Percentiles rank a stretch among this genome's conserved stretches.
Evolutionary conservation across 2,329 filamentous ascomycete species (phyloP).

Genomic region (Aaosphaeria arxii): DNA sequence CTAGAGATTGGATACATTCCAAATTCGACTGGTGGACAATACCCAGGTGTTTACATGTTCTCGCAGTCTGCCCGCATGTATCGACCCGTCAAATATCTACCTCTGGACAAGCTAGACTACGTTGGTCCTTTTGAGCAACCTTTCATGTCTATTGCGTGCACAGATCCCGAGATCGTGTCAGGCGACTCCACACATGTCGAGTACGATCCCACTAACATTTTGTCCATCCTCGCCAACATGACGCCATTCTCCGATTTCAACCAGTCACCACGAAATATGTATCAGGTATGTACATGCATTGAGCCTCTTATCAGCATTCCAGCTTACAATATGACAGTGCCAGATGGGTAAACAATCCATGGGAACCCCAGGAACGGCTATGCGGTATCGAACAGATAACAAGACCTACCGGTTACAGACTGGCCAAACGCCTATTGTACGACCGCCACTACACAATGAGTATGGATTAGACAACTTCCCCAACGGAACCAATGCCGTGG

Average conservation of each 20-base stretch:
- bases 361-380: conserved; percentile 87
- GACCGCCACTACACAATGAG: conserved; percentile 87
- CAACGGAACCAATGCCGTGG: conserved; percentile 91
- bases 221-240: conserved; percentile 97
- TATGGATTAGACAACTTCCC: conserved; percentile 98
- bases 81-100: conserved; percentile 86
- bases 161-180: conserved; percentile 82
- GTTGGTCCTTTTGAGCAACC: conserved; percentile 95
- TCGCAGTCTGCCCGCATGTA: conserved; percentile 83
- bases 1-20: conserved; percentile 93
- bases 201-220: conserved; percentile 89
- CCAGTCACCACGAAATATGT: conserved; percentile 98
- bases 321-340: conserved; percentile 52
- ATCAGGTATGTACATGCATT: conserved; percentile 44
- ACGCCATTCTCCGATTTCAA: conserved; percentile 99
- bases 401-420: conserved; percentile 94
- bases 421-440: conserved; percentile 90
- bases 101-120: conserved; percentile 79
- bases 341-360: conserved; percentile 99
- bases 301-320: no score
- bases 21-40: conserved; percentile 84
- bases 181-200: conserved; percentile 92
- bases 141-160: conserved; percentile 95
- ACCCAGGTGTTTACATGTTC: conserved; percentile 92
- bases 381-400: conserved; percentile 90